Base-by-base conservation (phyloP, 108 stramenopile species). In the Cyclotella choctawhatcheeana region DNA sequence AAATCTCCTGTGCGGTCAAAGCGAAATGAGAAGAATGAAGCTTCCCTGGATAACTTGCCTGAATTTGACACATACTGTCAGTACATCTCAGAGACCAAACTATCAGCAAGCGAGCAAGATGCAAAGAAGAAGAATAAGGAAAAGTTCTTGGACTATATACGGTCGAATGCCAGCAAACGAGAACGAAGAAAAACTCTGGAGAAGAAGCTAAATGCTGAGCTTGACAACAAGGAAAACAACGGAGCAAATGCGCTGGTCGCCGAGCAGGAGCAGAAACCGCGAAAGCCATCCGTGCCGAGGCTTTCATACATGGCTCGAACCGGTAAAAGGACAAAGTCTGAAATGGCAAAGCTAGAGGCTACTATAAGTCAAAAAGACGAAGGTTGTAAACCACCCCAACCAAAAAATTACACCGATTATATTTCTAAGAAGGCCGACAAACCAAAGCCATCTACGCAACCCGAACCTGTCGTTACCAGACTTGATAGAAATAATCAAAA, bases 241-340 rank as follows among this genome's bases (percentile, higher is more conserved):
- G n/a, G n/a, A n/a, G n/a, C n/a, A n/a, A n/a, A n/a, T n/a, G n/a
- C n/a, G n/a, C n/a, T n/a, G n/a, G n/a, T 32, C 14, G 33, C 33
- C 16, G 33, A 33, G 33, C 30, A 14, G 33, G 17, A 14, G 8
- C 32, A n/a, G 3, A 58, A 58, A 2, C 37, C 37, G 14, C 60
- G 60, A 37, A 61, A 61, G 37, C 60, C 60, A 24, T 30, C 60
- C 3, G 60, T 61, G 13, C 60, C 60, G 30, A 61, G 60, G 25
- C 60, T 61, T 1, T 61, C 60, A 44, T 17, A 30, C 30, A n/a
- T 61, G 37, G 22, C 35, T 20, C 60, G 60, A 26, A 61, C 43
- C 0, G 60, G 43, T 44, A 44, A 33, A 18, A 58, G 32, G 56
- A 52, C 51, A 22, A 52, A 52, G 1, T 52, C 51, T 0, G 51